Evolutionary conservation across 345 rosid species (phyloP), one percentile per base, ranked within the genome.

Genomic region (Murraya paniculata): DNA sequence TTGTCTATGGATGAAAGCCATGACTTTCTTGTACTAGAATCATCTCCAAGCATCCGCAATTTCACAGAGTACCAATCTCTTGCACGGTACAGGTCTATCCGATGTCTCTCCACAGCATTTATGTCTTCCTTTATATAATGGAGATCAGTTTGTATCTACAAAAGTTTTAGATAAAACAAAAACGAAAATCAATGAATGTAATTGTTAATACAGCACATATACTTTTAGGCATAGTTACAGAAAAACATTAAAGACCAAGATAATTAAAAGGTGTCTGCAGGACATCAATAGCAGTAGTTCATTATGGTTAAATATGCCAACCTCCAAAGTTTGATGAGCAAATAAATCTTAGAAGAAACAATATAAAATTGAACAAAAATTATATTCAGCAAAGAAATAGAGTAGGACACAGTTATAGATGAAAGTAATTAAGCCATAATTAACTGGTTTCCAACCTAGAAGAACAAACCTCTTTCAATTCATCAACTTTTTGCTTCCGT

Each of bases 61-160:
- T 91, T 94, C 84, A 90, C 84, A 72, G 94, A 88, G 82, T 94
- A 89, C 80, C 86, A 87, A 74, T 93, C 97, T 79, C 91, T 93
- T 65, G 95, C 94, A 64, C 86, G 91, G 75, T 91, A 90, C 79
- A 96, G 83, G 73, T 94, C 98, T 71, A 91, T 83, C 83, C 98
- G 92, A 81, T 94, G 97, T 76, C 89, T 90, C 87, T 96, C 97
- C 60, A 92, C 98, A 16, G 93, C 90, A 78, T 89, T 91, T 81
- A 96, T 82, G 84, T 96, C 99, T 84, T 91, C 99, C 81, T 91
- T 96, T 58, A 94, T 85, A 86, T 86, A 93, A 80, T 85, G 97
- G 68, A 94, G 97, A 88, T 96, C 97, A 68, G 86, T 85, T 82
- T 91, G 94, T 64, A 89, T 89, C 99, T 96, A 82, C 81, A 85